Conservation (phyloP, 306 rosid genomes). For the Leucaena leucocephala region DNA sequence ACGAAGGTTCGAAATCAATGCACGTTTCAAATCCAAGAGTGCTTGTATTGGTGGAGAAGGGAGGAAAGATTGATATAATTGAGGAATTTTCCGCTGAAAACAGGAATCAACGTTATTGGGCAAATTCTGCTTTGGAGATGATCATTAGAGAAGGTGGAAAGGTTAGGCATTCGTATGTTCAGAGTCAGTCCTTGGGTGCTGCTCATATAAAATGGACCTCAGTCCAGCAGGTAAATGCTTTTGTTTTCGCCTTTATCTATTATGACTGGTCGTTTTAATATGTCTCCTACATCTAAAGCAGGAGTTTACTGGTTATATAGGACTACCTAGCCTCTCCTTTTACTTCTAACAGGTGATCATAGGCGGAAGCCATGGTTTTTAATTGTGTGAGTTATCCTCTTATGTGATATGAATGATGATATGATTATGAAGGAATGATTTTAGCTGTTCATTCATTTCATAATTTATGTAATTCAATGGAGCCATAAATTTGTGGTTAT, state of each 20-base stretch:
- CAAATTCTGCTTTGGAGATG: slow-evolving; percentile 75
- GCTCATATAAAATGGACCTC: slow-evolving; percentile 97
- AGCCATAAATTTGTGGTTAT: neutral
- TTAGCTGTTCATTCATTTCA: neutral
- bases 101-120: slow-evolving; percentile 64
- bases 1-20: slow-evolving; percentile 47
- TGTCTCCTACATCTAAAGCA: neutral
- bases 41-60: slow-evolving; percentile 77
- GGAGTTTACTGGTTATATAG: neutral
- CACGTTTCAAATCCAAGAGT: slow-evolving; percentile 86
- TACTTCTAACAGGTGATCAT: neutral
- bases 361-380: neutral
- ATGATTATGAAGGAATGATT: neutral
- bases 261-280: neutral
- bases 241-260: neutral
- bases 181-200: slow-evolving; percentile 70
- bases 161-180: slow-evolving; percentile 85
- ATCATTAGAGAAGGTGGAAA: slow-evolving; percentile 73
- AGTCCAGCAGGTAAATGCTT: slow-evolving; percentile 64
- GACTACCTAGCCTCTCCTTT: neutral
- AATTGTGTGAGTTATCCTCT: neutral
- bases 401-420: slow-evolving; percentile 8
- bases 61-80: slow-evolving; percentile 67
- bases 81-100: slow-evolving; percentile 67
- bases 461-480: neutral